These are phyloP conservation scores for Fusarium sp. DNA, from an alignment of 2,329 filamentous ascomycete species.

Conservation along the genomic window DNA sequence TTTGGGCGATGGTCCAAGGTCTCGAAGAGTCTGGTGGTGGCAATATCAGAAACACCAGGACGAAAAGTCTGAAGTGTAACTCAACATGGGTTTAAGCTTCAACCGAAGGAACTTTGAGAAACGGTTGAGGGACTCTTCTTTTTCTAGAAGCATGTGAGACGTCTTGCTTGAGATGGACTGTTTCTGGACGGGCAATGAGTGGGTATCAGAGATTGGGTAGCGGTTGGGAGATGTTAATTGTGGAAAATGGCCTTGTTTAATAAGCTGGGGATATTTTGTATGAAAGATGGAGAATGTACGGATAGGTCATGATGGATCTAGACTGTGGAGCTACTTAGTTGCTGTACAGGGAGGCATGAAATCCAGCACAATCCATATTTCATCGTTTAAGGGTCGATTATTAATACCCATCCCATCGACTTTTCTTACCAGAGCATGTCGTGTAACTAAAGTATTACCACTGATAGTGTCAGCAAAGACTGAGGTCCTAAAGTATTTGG, in stretches of 20 bases:
- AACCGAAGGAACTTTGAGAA: neutral
- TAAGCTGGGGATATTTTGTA: conserved; percentile 6
- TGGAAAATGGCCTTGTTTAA: conserved; percentile 9
- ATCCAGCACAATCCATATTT: neutral
- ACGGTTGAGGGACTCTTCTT: neutral
- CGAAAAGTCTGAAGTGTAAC: neutral
- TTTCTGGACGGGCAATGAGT: neutral
- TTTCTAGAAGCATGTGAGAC: conserved; percentile 13
- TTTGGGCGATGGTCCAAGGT: conserved; percentile 11
- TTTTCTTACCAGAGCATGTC: neutral
- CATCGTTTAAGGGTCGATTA: neutral
- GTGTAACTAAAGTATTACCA: neutral
- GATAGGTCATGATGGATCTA: conserved; percentile 17
- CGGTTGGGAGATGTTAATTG: conserved; percentile 3
- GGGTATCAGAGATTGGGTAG: neutral
- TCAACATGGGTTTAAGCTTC: conserved; percentile 6
- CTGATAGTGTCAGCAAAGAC: neutral
- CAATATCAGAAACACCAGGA: neutral
- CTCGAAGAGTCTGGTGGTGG: conserved; percentile 35
- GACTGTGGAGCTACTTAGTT: neutral
- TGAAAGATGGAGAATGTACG: conserved; percentile 23
- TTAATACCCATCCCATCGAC: too few relatives aligned
- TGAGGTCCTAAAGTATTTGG: conserved; percentile 5
- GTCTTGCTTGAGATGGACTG: neutral
- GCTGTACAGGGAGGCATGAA: neutral